Evolutionary conservation across 495 filamentous ascomycete species (phyloP).

Genomic region (Alectoria sarmentosa): DNA sequence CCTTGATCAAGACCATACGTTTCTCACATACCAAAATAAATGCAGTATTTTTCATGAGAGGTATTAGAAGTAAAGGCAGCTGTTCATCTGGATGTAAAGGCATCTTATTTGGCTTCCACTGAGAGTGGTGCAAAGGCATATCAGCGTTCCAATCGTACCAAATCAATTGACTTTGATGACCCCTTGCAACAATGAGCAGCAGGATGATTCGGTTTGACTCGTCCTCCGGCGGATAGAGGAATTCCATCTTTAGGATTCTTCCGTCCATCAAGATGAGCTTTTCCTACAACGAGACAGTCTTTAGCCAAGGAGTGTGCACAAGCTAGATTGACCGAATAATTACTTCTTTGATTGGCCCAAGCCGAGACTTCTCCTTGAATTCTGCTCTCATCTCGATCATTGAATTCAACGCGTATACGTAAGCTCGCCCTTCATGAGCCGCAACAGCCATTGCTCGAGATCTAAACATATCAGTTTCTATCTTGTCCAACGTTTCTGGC

Average conservation of each 20-base stretch:
- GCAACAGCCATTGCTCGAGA: constrained; percentile 60
- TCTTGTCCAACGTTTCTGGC: neutral
- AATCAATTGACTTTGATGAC: constrained; percentile 53
- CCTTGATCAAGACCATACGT: constrained; percentile 53
- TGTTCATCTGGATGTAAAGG: constrained; percentile 52
- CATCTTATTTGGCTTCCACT: constrained; percentile 41
- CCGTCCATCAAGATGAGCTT: constrained; percentile 58
- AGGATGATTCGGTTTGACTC: constrained; percentile 64
- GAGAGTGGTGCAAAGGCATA: constrained; percentile 31
- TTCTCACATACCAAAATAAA: constrained; percentile 57
- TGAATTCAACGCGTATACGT: constrained; percentile 55
- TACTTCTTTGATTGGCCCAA: constrained; percentile 28
- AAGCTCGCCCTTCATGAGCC: constrained; percentile 49
- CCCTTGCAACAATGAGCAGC: constrained; percentile 59
- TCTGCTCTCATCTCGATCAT: constrained; percentile 38
- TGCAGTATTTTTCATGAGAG: constrained; percentile 54
- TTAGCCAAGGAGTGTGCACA: neutral
- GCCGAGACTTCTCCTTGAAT: constrained; percentile 9
- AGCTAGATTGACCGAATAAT: neutral
- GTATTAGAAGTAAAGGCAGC: constrained; percentile 60
- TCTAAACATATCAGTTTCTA: constrained; percentile 32
- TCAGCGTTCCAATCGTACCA: constrained; percentile 68
- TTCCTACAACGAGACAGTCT: constrained; percentile 32
- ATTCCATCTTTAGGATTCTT: constrained; percentile 77
- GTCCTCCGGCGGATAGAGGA: constrained; percentile 60